Conservation (phyloP, 2,329 filamentous ascomycete genomes). For the Xylariaceae sp. region DNA sequence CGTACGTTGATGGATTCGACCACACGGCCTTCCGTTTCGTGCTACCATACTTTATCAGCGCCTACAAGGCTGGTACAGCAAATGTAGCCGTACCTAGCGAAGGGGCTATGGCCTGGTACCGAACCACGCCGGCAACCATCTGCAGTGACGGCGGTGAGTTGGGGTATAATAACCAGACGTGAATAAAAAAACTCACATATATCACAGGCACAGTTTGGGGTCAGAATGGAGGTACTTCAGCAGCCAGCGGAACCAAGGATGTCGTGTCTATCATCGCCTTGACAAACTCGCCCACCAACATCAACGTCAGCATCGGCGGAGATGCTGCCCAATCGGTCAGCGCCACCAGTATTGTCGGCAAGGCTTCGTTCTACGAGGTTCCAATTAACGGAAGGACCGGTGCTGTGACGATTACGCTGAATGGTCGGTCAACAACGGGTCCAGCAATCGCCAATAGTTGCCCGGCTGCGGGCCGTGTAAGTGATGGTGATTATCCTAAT, state of each 20-base stretch:
- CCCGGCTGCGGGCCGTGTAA: conserved; percentile 38
- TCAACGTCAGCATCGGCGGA: conserved; percentile 48
- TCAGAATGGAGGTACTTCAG: conserved; percentile 43
- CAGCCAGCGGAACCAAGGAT: conserved; percentile 47
- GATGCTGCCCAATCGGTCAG: conserved; percentile 38
- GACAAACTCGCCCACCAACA: conserved; percentile 40
- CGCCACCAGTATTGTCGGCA: conserved; percentile 37
- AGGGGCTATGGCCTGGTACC: conserved; percentile 40
- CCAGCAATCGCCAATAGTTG: conserved; percentile 44
- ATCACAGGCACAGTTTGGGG: conserved; percentile 47
- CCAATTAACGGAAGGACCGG: conserved; percentile 47
- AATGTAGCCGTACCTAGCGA: conserved; percentile 36
- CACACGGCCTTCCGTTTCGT: conserved; percentile 56
- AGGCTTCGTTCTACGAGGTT: conserved; percentile 46
- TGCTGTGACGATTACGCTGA: conserved; percentile 46
- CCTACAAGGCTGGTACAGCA: conserved; percentile 53
- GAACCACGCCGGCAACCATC: conserved; percentile 36
- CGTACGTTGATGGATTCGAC: conserved; percentile 52
- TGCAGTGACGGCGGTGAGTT: conserved; percentile 47
- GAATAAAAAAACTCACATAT: conserved; percentile 10
- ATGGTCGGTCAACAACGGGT: conserved; percentile 46
- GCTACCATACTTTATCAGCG: conserved; percentile 55
- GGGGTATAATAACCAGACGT: conserved; percentile 27
- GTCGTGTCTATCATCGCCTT: conserved; percentile 51
- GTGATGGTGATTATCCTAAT: conserved; percentile 11